A percentile compares a stretch with the other conserved stretches of the same genome.
Evolutionary conservation across 2,329 filamentous ascomycete species (phyloP).

Genomic region (Nothophoma quercina): DNA sequence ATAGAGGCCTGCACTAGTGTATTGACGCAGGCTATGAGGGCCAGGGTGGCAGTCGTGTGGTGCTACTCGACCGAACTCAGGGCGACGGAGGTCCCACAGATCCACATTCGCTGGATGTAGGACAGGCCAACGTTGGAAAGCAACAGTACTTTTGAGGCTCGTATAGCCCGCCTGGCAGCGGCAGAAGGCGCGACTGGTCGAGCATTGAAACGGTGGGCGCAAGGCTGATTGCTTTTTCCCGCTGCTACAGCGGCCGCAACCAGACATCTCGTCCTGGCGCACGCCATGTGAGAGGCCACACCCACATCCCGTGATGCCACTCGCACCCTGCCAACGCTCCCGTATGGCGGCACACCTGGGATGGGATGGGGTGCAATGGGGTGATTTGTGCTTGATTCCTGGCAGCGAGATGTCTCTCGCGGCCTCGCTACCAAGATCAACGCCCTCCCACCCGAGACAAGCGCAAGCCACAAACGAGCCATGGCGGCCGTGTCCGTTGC

Average conservation of each 20-base stretch:
- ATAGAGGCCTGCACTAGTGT: conserved; percentile 27
- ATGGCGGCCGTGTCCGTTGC: conserved; percentile 29
- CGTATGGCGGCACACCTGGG: conserved; percentile 5
- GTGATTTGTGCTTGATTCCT: conserved; percentile 11
- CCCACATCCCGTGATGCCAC: background rate
- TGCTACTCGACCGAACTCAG: conserved; percentile 10
- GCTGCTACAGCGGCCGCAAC: conserved; percentile 3
- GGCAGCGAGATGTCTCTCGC: conserved; percentile 19
- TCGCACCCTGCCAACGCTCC: conserved; percentile 1
- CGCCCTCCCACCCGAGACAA: conserved; percentile 20
- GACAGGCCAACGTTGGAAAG: conserved; percentile 6
- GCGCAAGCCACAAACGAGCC: conserved; percentile 28
- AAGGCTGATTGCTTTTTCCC: conserved; percentile 16
- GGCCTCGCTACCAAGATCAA: conserved; percentile 18
- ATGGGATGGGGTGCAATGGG: background rate
- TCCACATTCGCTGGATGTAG: conserved; percentile 6
- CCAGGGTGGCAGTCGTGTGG: conserved; percentile 8
- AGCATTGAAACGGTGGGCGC: conserved; percentile 11
- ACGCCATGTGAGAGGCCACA: background rate
- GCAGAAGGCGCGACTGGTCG: conserved; percentile 9
- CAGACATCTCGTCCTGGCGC: conserved; percentile 3
- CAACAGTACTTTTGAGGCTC: conserved; percentile 5
- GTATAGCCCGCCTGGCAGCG: conserved; percentile 12
- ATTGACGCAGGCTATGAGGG: conserved; percentile 15
- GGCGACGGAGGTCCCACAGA: conserved; percentile 1